These are phyloP conservation scores for Candida incommunis DNA, from an alignment of 805 yeast genomes.

Conservation along the genomic window DNA sequence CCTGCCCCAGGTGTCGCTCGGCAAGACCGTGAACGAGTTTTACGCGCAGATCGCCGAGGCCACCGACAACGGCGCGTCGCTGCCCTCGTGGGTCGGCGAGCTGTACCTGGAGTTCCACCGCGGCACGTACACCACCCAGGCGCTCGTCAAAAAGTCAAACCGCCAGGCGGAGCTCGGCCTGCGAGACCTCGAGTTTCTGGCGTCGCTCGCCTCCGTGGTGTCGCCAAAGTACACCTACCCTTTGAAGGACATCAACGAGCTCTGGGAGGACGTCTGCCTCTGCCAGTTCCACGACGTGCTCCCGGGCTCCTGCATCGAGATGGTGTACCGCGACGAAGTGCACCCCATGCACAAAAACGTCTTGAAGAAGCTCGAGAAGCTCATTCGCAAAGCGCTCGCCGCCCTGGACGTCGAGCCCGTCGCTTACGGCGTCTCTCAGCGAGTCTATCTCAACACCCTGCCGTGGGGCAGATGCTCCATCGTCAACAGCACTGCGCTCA, in stretches of 20 bases:
- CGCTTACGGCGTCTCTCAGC: neutral
- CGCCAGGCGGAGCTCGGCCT: slow-evolving; percentile 60
- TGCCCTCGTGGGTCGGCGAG: slow-evolving; percentile 90
- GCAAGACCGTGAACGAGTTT: slow-evolving; percentile 67
- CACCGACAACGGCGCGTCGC: slow-evolving; percentile 48
- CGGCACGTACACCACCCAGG: slow-evolving; percentile 94
- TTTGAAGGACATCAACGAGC: slow-evolving; percentile 39
- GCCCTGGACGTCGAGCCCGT: slow-evolving; percentile 1
- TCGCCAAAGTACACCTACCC: slow-evolving; percentile 56
- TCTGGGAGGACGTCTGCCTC: slow-evolving; percentile 82
- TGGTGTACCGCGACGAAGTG: slow-evolving; percentile 81
- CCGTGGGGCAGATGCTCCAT: slow-evolving; percentile 50
- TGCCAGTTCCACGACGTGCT: slow-evolving; percentile 97
- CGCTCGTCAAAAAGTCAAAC: slow-evolving; percentile 69
- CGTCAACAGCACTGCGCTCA: slow-evolving; percentile 18
- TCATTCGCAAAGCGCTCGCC: slow-evolving; percentile 30
- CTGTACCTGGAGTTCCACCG: slow-evolving; percentile 89
- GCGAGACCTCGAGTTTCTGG: slow-evolving; percentile 75
- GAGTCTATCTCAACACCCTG: slow-evolving; percentile 34
- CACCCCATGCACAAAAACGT: slow-evolving; percentile 58
- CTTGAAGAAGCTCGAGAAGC: slow-evolving; percentile 34
- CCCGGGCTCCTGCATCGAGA: slow-evolving; percentile 91
- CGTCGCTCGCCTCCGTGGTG: slow-evolving; percentile 57
- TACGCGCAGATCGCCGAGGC: slow-evolving; percentile 48
- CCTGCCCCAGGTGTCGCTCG: slow-evolving; percentile 71